Percentiles rank a stretch among this genome's conserved stretches.
Evolutionary conservation across 768 basidiomycete species (phyloP).

Genomic region (Leccinellum albellum): DNA sequence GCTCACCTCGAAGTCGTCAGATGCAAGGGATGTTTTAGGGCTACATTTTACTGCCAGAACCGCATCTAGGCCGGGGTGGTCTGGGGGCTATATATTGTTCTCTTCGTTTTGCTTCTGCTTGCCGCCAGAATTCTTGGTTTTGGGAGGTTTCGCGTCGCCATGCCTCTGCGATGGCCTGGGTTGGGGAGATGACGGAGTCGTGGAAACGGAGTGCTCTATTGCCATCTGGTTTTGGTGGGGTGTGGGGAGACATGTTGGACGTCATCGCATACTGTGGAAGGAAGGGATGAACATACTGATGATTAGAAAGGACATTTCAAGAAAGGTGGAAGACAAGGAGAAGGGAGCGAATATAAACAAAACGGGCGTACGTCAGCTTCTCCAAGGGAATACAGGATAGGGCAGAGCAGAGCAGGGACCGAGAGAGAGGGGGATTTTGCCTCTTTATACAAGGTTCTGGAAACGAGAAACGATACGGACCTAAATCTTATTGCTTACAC

Average conservation of each 20-base stretch:
- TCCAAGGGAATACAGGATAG: constrained; percentile 25
- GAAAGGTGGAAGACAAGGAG: background rate
- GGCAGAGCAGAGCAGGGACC: constrained; percentile 31
- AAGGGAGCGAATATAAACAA: constrained; percentile 26
- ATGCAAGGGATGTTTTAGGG: constrained; percentile 9
- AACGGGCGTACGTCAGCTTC: constrained; percentile 35
- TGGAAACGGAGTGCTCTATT: constrained; percentile 27
- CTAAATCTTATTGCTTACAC: constrained; percentile 30
- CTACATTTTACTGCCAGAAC: constrained; percentile 54
- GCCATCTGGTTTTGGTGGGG: constrained; percentile 32
- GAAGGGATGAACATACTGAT: constrained; percentile 28
- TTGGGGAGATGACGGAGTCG: constrained; percentile 41
- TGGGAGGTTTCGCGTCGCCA: constrained; percentile 63
- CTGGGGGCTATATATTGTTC: constrained; percentile 42
- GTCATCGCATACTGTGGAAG: constrained; percentile 32
- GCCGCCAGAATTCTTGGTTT: constrained; percentile 57
- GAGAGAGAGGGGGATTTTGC: constrained; percentile 16
- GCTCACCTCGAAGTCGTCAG: constrained; percentile 18
- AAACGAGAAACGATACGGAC: constrained; percentile 3
- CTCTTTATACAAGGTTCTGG: constrained; percentile 36
- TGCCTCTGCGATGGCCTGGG: constrained; percentile 63
- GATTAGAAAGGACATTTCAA: constrained; percentile 22
- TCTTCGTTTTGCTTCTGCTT: constrained; percentile 46
- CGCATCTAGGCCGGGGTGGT: constrained; percentile 33
- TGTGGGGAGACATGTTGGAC: constrained; percentile 29